These are phyloP conservation scores for Penicillium vulpinum DNA, from an alignment of 2,329 filamentous ascomycete genomes.

Conservation along the genomic window DNA sequence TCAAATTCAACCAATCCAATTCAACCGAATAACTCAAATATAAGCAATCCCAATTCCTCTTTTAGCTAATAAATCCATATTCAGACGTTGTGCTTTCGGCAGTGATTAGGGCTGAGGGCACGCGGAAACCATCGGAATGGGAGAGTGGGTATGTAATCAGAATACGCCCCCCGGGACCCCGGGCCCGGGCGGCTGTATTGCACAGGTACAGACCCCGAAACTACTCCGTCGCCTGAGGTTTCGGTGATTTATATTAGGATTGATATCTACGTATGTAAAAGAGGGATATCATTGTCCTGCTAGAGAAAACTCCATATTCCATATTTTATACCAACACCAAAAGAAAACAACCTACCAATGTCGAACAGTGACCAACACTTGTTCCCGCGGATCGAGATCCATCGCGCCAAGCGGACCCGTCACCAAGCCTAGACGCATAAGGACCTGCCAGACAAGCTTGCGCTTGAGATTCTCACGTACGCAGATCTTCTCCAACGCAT, in stretches of 20 bases:
- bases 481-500: conserved; percentile 81
- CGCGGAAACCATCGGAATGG: conserved; percentile 26
- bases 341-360: conserved; percentile 59
- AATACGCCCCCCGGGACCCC: too few relatives aligned
- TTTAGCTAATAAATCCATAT: neutral
- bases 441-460: conserved; percentile 60
- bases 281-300: conserved; percentile 2
- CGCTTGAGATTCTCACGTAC: conserved; percentile 83
- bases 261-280: neutral
- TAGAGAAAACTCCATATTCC: neutral
- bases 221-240: neutral
- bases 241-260: conserved; percentile 3
- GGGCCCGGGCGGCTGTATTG: conserved; percentile 10
- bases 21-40: neutral
- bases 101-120: conserved; percentile 30
- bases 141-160: conserved; percentile 25
- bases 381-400: conserved; percentile 37
- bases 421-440: conserved; percentile 66
- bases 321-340: neutral
- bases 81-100: conserved; percentile 12
- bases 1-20: neutral
- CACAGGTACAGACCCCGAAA: too few relatives aligned
- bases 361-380: conserved; percentile 60
- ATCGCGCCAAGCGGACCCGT: conserved; percentile 45
- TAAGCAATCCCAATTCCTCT: neutral